Conservation (phyloP, 371 early-diverging fungal genomes). For the Apophysomyces trapeziformis region DNA sequence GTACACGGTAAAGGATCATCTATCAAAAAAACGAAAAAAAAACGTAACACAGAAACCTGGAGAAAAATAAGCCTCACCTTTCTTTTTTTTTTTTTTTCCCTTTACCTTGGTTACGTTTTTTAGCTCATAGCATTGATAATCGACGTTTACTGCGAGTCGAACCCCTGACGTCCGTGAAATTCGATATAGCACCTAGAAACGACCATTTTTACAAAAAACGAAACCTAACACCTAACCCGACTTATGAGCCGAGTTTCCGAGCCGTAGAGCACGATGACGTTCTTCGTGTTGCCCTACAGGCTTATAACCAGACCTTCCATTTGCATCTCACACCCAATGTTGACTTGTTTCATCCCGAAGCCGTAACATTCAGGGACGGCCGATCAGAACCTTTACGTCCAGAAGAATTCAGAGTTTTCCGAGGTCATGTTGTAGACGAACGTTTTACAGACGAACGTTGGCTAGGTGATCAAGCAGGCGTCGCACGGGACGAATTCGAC, state of each 20-base stretch:
- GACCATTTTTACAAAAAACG: conserved; percentile 44
- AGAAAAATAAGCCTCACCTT: too few relatives aligned
- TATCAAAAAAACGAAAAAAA: not conserved
- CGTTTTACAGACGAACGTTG: conserved; percentile 38
- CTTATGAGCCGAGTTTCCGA: conserved; percentile 29
- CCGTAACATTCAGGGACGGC: conserved; percentile 41
- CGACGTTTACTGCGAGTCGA: conserved; percentile 38
- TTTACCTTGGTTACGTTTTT: not conserved
- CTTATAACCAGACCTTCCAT: conserved; percentile 76
- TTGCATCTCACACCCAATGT: conserved; percentile 77
- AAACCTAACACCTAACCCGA: conserved; percentile 34
- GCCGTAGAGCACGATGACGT: conserved; percentile 61
- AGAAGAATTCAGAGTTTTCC: conserved; percentile 44
- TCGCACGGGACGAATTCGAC: conserved; percentile 32
- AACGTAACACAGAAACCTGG: not conserved
- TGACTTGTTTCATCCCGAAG: conserved; percentile 78
- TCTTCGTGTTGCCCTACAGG: conserved; percentile 63
- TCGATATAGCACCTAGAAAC: conserved; percentile 46
- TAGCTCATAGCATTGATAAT: conserved; percentile 38
- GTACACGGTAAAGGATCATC: not conserved
- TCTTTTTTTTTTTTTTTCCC: too few relatives aligned
- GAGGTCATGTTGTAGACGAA: conserved; percentile 40
- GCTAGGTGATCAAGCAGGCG: conserved; percentile 38
- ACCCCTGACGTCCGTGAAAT: conserved; percentile 24
- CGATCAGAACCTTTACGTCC: conserved; percentile 26